Evolutionary conservation across 225 moss, liverwort and hornwort species (phyloP).

Genomic region (Straminergon stramineum): DNA sequence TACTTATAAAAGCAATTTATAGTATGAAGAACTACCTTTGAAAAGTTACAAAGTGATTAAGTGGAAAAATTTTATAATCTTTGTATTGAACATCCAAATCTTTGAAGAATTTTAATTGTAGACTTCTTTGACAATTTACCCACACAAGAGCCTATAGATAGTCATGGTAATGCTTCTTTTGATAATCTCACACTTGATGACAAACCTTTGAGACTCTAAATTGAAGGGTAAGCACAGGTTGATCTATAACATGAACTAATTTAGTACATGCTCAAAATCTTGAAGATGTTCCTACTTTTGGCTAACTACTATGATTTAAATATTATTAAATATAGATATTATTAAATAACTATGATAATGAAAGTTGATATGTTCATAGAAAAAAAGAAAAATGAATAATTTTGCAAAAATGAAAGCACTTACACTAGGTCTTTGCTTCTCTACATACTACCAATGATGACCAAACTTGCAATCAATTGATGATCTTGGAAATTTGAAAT

Average conservation of each 20-base stretch:
- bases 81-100: background rate
- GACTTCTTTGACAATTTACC: background rate
- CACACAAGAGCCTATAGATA: no score
- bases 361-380: no score
- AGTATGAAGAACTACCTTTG: background rate
- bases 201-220: background rate
- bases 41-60: background rate
- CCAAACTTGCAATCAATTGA: no score
- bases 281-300: background rate
- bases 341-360: no score
- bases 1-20: background rate
- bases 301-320: background rate
- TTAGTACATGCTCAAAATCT: background rate
- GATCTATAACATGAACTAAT: background rate
- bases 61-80: background rate
- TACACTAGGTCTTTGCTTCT: no score
- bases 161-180: background rate
- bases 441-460: no score
- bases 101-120: background rate
- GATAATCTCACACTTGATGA: background rate
- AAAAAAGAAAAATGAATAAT: no score
- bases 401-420: no score
- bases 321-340: no score
- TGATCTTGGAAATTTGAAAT: no score
- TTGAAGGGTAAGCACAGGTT: background rate